phyloP scores from a whole-genome alignment of 352 stramenopile genomes.

The Phytophthora lateralis region DNA sequence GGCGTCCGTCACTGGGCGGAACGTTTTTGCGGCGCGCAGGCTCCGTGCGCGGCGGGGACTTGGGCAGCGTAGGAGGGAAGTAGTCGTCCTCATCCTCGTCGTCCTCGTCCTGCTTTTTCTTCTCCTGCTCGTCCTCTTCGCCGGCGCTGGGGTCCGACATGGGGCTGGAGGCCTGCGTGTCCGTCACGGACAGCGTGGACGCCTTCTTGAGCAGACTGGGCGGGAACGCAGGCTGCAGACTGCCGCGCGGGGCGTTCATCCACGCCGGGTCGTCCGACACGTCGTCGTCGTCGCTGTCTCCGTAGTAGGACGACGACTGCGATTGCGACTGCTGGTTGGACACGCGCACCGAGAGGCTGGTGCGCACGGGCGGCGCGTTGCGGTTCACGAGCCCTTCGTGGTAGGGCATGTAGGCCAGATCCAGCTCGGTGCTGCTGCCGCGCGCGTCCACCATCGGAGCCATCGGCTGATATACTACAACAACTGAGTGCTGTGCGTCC shows the following conservation, averaged over 20 bases:
- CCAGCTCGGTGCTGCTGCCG: slow-evolving; percentile 35
- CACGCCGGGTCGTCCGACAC: slow-evolving; percentile 70
- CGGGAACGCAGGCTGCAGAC: slow-evolving; percentile 59
- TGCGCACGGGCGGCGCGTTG: slow-evolving; percentile 41
- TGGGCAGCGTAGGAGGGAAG: slow-evolving; percentile 28
- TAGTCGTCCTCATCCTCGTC: slow-evolving; percentile 41
- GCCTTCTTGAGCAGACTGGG: slow-evolving; percentile 71
- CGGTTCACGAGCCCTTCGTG: slow-evolving; percentile 53
- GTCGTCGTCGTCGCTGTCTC: slow-evolving; percentile 57
- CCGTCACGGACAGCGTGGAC: slow-evolving; percentile 38
- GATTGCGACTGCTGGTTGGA: slow-evolving; percentile 20
- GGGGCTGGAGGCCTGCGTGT: slow-evolving; percentile 33
- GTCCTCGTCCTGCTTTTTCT: slow-evolving; percentile 33
- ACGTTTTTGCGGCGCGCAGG: slow-evolving; percentile 15
- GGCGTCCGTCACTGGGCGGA: slow-evolving; percentile 12
- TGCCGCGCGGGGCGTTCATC: slow-evolving; percentile 68
- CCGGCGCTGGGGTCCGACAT: slow-evolving; percentile 32
- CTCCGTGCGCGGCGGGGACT: slow-evolving; percentile 9
- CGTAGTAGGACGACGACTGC: slow-evolving; percentile 36
- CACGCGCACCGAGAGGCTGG: slow-evolving; percentile 41
- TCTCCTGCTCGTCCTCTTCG: slow-evolving; percentile 42
- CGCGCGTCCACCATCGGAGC: slow-evolving; percentile 31
- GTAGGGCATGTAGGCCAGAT: slow-evolving; percentile 55
- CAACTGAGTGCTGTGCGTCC: background rate
- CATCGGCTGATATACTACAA: background rate